These are phyloP conservation scores for Aegilops sharonensis DNA, from an alignment of 176 grass and related monocot genomes.

Conservation along the genomic window DNA sequence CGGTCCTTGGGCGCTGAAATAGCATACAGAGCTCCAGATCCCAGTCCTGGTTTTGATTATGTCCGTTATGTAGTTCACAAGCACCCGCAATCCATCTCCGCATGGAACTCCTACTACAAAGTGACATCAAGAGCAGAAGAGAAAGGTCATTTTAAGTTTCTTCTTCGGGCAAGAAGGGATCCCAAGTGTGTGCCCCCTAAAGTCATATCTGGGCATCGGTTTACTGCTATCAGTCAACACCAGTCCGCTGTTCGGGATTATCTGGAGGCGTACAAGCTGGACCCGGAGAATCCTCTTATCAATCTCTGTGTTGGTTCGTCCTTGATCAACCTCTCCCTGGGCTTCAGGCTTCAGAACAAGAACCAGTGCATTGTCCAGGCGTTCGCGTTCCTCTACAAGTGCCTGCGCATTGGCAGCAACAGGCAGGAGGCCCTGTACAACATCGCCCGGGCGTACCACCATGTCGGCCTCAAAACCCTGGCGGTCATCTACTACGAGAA, in stretches of 20 bases:
- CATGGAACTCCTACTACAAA: constrained; percentile 96
- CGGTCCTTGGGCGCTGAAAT: constrained; percentile 93
- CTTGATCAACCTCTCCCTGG: constrained; percentile 85
- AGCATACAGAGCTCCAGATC: constrained; percentile 80
- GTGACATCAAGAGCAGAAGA: constrained; percentile 87
- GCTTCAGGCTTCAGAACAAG: constrained; percentile 95
- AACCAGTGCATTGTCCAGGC: constrained; percentile 87
- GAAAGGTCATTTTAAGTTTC: constrained; percentile 65
- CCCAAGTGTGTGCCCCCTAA: constrained; percentile 70
- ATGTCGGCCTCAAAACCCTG: constrained; percentile 81
- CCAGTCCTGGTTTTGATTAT: constrained; percentile 89
- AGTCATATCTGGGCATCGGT: constrained; percentile 79
- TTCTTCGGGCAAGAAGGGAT: constrained; percentile 54
- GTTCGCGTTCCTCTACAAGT: constrained; percentile 78
- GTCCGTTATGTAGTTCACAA: constrained; percentile 82
- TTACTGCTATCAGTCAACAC: constrained; percentile 80
- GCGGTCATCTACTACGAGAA: constrained; percentile 86
- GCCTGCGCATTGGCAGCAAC: constrained; percentile 58
- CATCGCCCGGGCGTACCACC: constrained; percentile 83
- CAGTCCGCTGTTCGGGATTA: constrained; percentile 85
- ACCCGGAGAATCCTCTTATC: constrained; percentile 77
- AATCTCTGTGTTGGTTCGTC: constrained; percentile 89
- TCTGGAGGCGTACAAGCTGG: constrained; percentile 86
- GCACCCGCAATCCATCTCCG: constrained; percentile 68
- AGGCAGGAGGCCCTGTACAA: constrained; percentile 96